Base-by-base conservation (phyloP, 2,329 filamentous ascomycete genomes). In the Sporothrix luriei region DNA sequence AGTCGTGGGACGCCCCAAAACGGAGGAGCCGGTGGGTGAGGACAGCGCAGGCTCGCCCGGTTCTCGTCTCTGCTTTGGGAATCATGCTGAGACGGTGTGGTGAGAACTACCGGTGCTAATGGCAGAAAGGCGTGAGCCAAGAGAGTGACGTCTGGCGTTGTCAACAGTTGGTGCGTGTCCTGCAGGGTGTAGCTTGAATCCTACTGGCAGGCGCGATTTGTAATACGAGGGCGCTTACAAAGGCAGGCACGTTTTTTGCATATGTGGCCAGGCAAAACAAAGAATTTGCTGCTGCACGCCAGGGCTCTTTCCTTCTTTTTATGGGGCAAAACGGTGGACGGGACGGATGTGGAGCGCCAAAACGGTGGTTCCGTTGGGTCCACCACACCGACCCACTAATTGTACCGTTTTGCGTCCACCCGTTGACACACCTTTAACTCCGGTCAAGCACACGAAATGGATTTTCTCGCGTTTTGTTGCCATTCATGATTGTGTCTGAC, bases 261-360 rank as follows among this genome's bases (percentile, higher is more conserved):
- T 54, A 3, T 54, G 26, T 54, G 13, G 51, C 24, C 51, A 19
- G 33, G 5, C 9, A 1, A 7, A 7, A 33, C 33, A 33, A 33
- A 33, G n/a, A 33, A 33, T 33, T 33, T n/a, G n/a, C n/a, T n/a
- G n/a, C n/a, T n/a, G n/a, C n/a, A n/a, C n/a, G n/a, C n/a, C n/a
- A n/a, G n/a, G 33, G 13, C 33, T 40, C 26, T n/a, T 38, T 61
- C 55, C 55, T 59, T 59, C 55, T 61, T 61, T 61, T 61, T 61
- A 5, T 61, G 55, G 55, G n/a, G 19, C 33, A 43, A 43, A 61
- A 61, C 55, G 55, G 55, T 61, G 55, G 55, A 11, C 49, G 24
- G 11, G 49, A 52, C 11, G 33, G 33, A 24, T 11, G 9, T 24
- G n/a, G n/a, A 38, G 29, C 29, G 33, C 7, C 33, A 33, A 48